A percentile compares a stretch with the other conserved stretches of the same genome.
phyloP scores from a whole-genome alignment of 2,329 filamentous ascomycete genomes.

The Diaporthe nobilis region DNA sequence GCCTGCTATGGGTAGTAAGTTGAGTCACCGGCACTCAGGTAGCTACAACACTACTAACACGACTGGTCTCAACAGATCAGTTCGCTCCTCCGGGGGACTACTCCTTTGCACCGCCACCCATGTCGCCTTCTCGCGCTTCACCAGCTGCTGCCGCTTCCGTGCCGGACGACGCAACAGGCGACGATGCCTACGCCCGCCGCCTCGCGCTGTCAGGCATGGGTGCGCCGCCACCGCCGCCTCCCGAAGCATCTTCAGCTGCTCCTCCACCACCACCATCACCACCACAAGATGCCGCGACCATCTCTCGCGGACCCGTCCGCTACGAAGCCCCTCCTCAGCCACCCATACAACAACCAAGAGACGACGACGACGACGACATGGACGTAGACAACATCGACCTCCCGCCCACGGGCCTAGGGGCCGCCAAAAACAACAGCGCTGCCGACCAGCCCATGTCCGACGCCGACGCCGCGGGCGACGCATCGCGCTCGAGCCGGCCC shows the following conservation, averaged over 20 bases:
- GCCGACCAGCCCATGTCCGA: conserved; percentile 50
- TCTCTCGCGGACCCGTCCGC: conserved; percentile 83
- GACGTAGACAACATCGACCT: conserved; percentile 52
- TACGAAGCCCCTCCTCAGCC: conserved; percentile 70
- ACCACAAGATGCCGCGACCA: conserved; percentile 66
- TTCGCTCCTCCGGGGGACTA: conserved; percentile 73
- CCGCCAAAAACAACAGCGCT: conserved; percentile 52
- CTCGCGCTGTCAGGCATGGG: conserved; percentile 67
- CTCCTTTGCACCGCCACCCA: conserved; percentile 70
- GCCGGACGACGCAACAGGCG: conserved; percentile 73
- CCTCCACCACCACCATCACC: conserved; percentile 57
- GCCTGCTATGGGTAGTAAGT: conserved; percentile 53
- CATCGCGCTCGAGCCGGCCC: conserved; percentile 74
- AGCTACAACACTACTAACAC: conserved; percentile 43
- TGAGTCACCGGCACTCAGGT: background rate
- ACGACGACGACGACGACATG: conserved; percentile 50
- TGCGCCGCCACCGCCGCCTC: conserved; percentile 50
- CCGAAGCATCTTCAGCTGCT: conserved; percentile 49
- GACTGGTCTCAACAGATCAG: conserved; percentile 57
- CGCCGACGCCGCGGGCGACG: conserved; percentile 51
- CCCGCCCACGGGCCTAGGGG: conserved; percentile 64
- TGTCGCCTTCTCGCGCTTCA: conserved; percentile 58
- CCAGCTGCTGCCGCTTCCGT: conserved; percentile 59
- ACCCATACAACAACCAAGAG: conserved; percentile 58
- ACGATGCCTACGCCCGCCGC: conserved; percentile 78